Percentiles rank a stretch among this genome's conserved stretches.
Conservation (phyloP, 768 basidiomycete genomes). For the Albatrellus ellisii region DNA sequence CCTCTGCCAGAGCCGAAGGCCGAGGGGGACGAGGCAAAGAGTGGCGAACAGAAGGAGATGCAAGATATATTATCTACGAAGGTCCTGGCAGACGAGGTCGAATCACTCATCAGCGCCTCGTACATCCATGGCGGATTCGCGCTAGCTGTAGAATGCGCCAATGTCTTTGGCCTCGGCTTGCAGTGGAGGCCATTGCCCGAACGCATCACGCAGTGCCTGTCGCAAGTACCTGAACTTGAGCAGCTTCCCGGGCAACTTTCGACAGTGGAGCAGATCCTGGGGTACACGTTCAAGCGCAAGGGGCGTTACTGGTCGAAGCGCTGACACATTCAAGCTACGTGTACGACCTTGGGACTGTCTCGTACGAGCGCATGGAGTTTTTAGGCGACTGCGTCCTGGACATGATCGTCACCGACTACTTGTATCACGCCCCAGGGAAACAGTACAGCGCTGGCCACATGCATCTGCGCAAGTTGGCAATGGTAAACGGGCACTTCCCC, state of each 20-base stretch:
- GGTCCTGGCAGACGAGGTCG: constrained; percentile 75
- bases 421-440: constrained; percentile 54
- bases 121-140: constrained; percentile 56
- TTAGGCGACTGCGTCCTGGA: constrained; percentile 66
- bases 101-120: constrained; percentile 71
- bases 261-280: constrained; percentile 52
- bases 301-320: constrained; percentile 57
- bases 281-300: constrained; percentile 51
- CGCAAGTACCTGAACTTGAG: constrained; percentile 23
- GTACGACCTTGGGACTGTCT: constrained; percentile 40
- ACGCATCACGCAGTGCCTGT: constrained; percentile 34
- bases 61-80: constrained; percentile 52
- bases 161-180: constrained; percentile 48
- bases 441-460: constrained; percentile 58
- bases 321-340: constrained; percentile 64
- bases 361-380: constrained; percentile 73
- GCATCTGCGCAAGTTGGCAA: constrained; percentile 49
- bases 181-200: constrained; percentile 37
- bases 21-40: constrained; percentile 17
- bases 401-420: constrained; percentile 57
- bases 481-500: constrained; percentile 65
- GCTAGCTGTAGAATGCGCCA: constrained; percentile 42
- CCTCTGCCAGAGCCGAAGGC: too few species aligned
- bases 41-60: too few species aligned
- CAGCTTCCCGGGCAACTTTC: constrained; percentile 36